Percentiles rank a stretch among this genome's conserved stretches.
Conservation (phyloP, 2,329 filamentous ascomycete genomes). For the Phialophora chinensis region DNA sequence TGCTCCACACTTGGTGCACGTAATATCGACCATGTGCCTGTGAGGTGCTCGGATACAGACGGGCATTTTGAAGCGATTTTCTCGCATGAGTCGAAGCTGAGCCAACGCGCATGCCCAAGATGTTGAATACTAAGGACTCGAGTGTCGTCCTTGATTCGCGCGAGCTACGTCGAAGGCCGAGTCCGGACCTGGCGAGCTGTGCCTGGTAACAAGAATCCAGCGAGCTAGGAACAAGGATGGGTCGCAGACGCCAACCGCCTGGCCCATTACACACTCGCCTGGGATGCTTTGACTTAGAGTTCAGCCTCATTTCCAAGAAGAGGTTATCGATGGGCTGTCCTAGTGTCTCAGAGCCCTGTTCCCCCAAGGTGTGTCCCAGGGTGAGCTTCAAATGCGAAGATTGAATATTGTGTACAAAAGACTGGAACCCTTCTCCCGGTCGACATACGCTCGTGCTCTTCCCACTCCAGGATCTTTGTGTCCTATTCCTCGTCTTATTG, state of each 20-base stretch:
- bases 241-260: neutral
- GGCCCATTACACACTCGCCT: neutral
- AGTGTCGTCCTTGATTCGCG: neutral
- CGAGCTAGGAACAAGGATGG: neutral
- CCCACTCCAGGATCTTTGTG: neutral
- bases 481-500: neutral
- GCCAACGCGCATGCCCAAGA: neutral
- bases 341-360: neutral
- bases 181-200: neutral
- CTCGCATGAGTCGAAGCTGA: neutral
- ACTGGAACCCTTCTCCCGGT: neutral
- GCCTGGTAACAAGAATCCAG: neutral
- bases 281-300: conserved; percentile 16
- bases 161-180: neutral
- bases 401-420: neutral
- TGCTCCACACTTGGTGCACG: neutral
- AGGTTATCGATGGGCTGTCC: neutral
- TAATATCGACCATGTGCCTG: neutral
- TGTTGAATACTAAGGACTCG: neutral
- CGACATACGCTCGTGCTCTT: neutral
- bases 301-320: conserved; percentile 10
- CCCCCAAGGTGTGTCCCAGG: neutral
- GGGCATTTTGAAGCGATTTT: neutral
- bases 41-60: neutral
- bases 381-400: neutral